A percentile compares a stretch with the other conserved stretches of the same genome.
Conservation (phyloP, 495 filamentous ascomycete genomes). For the Hypoxylon crocopeplum region DNA sequence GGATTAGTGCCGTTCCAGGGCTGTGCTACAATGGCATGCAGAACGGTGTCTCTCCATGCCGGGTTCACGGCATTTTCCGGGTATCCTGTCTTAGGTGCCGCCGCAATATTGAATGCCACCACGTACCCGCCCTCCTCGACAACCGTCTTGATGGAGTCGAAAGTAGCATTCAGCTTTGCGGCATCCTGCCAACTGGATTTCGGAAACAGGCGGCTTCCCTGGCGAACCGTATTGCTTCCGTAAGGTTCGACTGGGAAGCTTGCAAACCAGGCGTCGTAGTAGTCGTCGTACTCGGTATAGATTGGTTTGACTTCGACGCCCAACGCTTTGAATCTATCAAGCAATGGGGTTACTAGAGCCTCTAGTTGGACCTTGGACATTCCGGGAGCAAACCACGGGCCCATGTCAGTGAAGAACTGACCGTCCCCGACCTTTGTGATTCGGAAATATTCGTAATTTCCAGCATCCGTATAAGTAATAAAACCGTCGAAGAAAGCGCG, state of each 20-base stretch:
- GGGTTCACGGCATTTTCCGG: slow-evolving; percentile 47
- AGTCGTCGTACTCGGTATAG: slow-evolving; percentile 56
- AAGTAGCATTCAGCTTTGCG: slow-evolving; percentile 46
- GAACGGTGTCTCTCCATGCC: slow-evolving; percentile 49
- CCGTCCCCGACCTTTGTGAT: slow-evolving; percentile 42
- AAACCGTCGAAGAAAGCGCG: slow-evolving; percentile 57
- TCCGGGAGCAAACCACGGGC: slow-evolving; percentile 57
- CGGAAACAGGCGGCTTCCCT: slow-evolving; percentile 54
- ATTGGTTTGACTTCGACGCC: slow-evolving; percentile 50
- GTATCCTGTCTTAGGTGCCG: slow-evolving; percentile 38
- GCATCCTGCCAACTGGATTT: slow-evolving; percentile 46
- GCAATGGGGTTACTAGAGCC: slow-evolving; percentile 53
- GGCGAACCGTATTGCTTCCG: slow-evolving; percentile 44
- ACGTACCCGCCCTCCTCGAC: slow-evolving; percentile 49
- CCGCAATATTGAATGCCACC: slow-evolving; percentile 58
- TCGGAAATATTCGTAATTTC: slow-evolving; percentile 62
- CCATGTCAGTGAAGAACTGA: slow-evolving; percentile 46
- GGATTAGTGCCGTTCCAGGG: slow-evolving; percentile 45
- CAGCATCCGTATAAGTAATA: slow-evolving; percentile 54
- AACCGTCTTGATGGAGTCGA: slow-evolving; percentile 47
- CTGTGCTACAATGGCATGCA: slow-evolving; percentile 52
- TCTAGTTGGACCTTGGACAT: slow-evolving; percentile 53
- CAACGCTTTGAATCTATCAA: slow-evolving; percentile 45
- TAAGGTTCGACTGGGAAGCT: slow-evolving; percentile 57
- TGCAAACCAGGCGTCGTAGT: slow-evolving; percentile 52